These are phyloP conservation scores for Podospora australis DNA, from an alignment of 495 filamentous ascomycete species.

Conservation along the genomic window DNA sequence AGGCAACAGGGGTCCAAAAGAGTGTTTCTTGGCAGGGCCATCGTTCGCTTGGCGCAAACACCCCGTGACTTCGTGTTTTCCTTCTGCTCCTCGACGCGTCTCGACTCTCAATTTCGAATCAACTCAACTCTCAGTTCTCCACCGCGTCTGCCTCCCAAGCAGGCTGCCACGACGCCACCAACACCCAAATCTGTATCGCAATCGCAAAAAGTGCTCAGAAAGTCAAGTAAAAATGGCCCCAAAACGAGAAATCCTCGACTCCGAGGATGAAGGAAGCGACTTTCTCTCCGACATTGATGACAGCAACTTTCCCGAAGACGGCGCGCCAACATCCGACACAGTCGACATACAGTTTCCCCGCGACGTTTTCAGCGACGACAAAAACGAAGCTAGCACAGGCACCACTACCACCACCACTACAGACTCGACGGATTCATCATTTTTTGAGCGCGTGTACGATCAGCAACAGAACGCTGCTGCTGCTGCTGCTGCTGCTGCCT, in stretches of 20 bases:
- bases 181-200: too few species aligned
- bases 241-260: constrained; percentile 25
- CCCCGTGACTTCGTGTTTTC: constrained; percentile 10
- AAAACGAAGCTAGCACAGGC: constrained; percentile 2
- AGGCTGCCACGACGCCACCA: not conserved
- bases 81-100: too few species aligned
- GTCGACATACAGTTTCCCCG: too few species aligned
- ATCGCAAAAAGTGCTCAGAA: too few species aligned
- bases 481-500: not conserved
- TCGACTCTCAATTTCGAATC: too few species aligned
- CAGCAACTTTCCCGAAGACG: not conserved
- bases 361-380: not conserved
- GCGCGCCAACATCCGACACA: not conserved
- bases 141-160: not conserved
- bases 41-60: not conserved
- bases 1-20: not conserved
- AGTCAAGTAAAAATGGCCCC: constrained; percentile 14
- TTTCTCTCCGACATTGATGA: constrained; percentile 5
- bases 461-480: constrained; percentile 12
- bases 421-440: constrained; percentile 23
- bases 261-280: constrained; percentile 26
- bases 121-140: not conserved
- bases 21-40: not conserved
- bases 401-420: constrained; percentile 10
- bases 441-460: constrained; percentile 24